phyloP scores from a whole-genome alignment of 2,329 filamentous ascomycete species.

The Aspergillus puulaauensis region DNA sequence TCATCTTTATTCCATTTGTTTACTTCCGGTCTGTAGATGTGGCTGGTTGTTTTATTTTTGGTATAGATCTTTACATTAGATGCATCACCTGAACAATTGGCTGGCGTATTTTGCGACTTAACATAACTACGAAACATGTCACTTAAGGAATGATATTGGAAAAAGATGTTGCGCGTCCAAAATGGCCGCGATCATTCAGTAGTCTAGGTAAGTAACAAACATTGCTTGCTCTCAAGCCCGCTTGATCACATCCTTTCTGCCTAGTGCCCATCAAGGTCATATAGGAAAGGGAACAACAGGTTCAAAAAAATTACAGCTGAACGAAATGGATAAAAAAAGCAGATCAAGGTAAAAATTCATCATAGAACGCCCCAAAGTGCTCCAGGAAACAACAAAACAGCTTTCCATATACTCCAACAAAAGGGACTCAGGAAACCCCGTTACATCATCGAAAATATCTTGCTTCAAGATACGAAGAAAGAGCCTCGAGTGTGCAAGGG shows the following conservation, averaged over 20 bases:
- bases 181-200: conserved; percentile 8
- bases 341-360: conserved; percentile 10
- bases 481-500: neutral
- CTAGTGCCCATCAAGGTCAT: conserved; percentile 12
- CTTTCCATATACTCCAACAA: conserved; percentile 16
- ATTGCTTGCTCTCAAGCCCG: conserved; percentile 26
- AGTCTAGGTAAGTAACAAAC: conserved; percentile 21
- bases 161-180: neutral
- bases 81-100: neutral
- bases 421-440: conserved; percentile 8
- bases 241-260: conserved; percentile 23
- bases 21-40: neutral
- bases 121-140: too few species aligned
- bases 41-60: neutral
- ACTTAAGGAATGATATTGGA: too few species aligned
- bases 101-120: too few species aligned
- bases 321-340: conserved; percentile 7
- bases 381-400: conserved; percentile 4
- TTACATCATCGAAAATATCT: conserved; percentile 5
- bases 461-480: conserved; percentile 12
- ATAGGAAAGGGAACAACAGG: conserved; percentile 15
- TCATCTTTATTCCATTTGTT: neutral
- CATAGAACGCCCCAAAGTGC: conserved; percentile 14
- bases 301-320: conserved; percentile 15
- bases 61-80: neutral